A percentile compares a stretch with the other conserved stretches of the same genome.
Evolutionary conservation across 2,329 filamentous ascomycete genomes (phyloP).

Genomic region (Beauveria sp.): DNA sequence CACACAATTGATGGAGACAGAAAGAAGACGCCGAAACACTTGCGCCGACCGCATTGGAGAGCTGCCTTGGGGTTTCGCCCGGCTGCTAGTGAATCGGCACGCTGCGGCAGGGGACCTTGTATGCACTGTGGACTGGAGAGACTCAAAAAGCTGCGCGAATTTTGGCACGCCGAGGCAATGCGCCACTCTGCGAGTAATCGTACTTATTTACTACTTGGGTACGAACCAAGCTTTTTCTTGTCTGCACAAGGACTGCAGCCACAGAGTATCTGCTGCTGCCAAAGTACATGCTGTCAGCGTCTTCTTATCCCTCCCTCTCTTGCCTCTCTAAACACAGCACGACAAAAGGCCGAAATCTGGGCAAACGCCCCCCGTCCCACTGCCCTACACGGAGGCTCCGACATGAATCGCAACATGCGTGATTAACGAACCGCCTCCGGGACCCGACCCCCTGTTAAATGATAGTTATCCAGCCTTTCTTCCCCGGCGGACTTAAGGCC

Average conservation of each 20-base stretch:
- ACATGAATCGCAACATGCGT: constrained; percentile 2
- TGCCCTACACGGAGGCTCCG: not conserved
- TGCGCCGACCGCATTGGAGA: too few species aligned
- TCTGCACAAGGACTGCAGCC: too few species aligned
- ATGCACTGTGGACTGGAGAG: not conserved
- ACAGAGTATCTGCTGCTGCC: too few species aligned
- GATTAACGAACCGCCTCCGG: not conserved
- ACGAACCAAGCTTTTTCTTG: too few species aligned
- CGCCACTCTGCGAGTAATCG: not conserved
- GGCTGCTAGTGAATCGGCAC: not conserved
- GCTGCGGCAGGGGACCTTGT: not conserved
- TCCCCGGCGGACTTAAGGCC: constrained; percentile 1
- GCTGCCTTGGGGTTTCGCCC: not conserved
- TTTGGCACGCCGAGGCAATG: not conserved
- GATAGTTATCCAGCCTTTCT: not conserved
- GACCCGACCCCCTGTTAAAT: not conserved
- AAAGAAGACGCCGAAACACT: not conserved
- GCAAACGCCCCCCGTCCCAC: not conserved
- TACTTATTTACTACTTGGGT: too few species aligned
- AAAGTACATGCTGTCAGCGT: too few species aligned
- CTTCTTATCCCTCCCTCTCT: not conserved
- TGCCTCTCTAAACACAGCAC: not conserved
- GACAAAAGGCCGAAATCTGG: not conserved
- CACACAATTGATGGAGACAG: not conserved
- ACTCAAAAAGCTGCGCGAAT: not conserved